Evolutionary conservation across 768 basidiomycete genomes (phyloP).

Genomic region (Lanmaoa rubissima): DNA sequence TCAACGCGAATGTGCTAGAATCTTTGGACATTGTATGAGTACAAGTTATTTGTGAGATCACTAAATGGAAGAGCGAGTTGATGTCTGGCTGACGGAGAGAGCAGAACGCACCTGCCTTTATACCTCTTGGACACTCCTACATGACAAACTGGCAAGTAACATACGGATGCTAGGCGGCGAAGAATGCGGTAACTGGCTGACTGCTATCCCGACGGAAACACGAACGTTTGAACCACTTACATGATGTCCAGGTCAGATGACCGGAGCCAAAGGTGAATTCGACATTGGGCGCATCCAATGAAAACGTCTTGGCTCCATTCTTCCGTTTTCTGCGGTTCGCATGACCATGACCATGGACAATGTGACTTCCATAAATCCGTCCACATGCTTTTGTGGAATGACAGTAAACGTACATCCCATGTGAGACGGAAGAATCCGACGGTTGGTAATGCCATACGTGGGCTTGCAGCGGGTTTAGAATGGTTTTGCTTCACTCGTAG

Average conservation of each 20-base stretch:
- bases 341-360: too few relatives aligned
- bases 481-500: too few relatives aligned
- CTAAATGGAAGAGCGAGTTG: not conserved
- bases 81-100: not conserved
- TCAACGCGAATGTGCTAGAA: not conserved
- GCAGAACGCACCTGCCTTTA: not conserved
- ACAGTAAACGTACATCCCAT: too few relatives aligned
- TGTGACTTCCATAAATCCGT: too few relatives aligned
- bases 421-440: too few relatives aligned
- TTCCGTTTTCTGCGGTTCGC: too few relatives aligned
- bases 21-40: not conserved
- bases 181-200: not conserved
- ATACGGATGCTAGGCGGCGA: not conserved
- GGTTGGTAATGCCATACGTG: too few relatives aligned
- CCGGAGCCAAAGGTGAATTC: not conserved
- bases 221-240: not conserved
- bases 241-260: not conserved
- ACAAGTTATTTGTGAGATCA: not conserved
- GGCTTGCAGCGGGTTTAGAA: too few relatives aligned
- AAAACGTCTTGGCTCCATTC: not conserved
- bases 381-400: too few relatives aligned
- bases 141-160: not conserved
- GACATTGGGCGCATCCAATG: not conserved
- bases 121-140: not conserved
- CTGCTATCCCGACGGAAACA: not conserved